A percentile compares a stretch with the other conserved stretches of the same genome.
These are phyloP conservation scores for Hymenotorrendiella dingleyae DNA, from an alignment of 2,329 filamentous ascomycete species.

Conservation along the genomic window DNA sequence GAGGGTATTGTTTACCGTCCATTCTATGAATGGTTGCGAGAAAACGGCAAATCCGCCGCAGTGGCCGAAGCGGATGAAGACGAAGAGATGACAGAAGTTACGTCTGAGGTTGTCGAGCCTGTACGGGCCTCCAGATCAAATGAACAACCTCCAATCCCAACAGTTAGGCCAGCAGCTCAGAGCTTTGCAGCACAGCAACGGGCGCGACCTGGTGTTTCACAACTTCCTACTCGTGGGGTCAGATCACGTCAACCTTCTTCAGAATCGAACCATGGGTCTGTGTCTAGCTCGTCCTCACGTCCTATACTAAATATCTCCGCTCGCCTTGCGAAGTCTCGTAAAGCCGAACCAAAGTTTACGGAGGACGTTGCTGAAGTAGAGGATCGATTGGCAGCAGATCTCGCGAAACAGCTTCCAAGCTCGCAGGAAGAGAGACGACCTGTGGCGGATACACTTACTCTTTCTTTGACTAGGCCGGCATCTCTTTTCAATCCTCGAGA, in stretches of 20 bases:
- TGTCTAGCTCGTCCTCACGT: slow-evolving; percentile 12
- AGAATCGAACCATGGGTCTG: background rate
- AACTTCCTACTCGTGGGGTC: slow-evolving; percentile 11
- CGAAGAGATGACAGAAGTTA: slow-evolving; percentile 11
- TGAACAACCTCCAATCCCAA: slow-evolving; percentile 21
- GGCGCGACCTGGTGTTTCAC: slow-evolving; percentile 45
- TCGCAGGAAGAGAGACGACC: slow-evolving; percentile 18
- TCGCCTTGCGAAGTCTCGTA: slow-evolving; percentile 9
- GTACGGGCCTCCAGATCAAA: background rate
- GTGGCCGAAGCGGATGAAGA: slow-evolving; percentile 5
- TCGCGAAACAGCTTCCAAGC: slow-evolving; percentile 24
- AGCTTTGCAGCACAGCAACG: slow-evolving; percentile 63
- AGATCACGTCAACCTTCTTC: slow-evolving; percentile 16
- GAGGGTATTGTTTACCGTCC: slow-evolving; percentile 59
- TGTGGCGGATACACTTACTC: slow-evolving; percentile 30
- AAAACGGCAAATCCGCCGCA: slow-evolving; percentile 34
- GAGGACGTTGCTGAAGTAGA: slow-evolving; percentile 25
- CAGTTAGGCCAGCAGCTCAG: slow-evolving; percentile 47
- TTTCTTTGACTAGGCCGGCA: slow-evolving; percentile 33
- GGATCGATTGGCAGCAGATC: slow-evolving; percentile 27
- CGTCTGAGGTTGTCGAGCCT: slow-evolving; percentile 12
- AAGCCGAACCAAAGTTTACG: slow-evolving; percentile 12
- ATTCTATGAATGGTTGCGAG: slow-evolving; percentile 54
- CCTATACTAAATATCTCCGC: slow-evolving; percentile 12
- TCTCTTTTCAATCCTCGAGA: slow-evolving; percentile 51